A percentile compares a stretch with the other conserved stretches of the same genome.
These are phyloP conservation scores for Groenewaldozyma salmanticensis DNA, from an alignment of 805 yeast genomes.

Conservation along the genomic window DNA sequence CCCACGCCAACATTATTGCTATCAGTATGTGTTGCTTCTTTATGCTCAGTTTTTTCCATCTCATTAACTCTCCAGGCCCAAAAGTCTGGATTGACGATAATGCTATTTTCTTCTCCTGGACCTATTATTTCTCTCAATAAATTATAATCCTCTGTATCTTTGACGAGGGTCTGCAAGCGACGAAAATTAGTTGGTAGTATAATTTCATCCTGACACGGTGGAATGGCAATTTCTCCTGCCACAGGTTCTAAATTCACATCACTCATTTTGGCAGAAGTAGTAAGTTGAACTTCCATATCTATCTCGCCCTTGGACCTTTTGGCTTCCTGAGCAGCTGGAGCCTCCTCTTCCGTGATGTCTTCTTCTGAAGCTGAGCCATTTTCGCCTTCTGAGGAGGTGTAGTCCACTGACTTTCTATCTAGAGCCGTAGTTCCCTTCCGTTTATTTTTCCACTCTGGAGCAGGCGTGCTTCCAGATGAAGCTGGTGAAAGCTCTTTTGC, in stretches of 20 bases:
- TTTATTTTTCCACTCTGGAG: constrained; percentile 6
- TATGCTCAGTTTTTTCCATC: constrained; percentile 7
- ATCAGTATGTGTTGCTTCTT: constrained; percentile 8
- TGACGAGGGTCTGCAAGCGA: constrained; percentile 43
- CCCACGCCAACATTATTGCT: constrained; percentile 8
- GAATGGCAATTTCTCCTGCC: constrained; percentile 35
- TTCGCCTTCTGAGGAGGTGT: constrained; percentile 42
- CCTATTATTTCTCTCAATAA: constrained; percentile 40
- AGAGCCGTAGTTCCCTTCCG: constrained; percentile 2
- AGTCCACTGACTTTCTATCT: constrained; percentile 8
- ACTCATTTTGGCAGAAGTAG: constrained; percentile 18
- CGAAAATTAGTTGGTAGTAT: constrained; percentile 33
- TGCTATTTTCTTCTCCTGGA: constrained; percentile 19
- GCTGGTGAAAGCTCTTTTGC: constrained; percentile 11
- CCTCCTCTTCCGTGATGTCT: constrained; percentile 3
- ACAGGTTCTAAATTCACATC: constrained; percentile 34
- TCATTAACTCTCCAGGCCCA: constrained; percentile 61
- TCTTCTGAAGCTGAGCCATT: constrained; percentile 12
- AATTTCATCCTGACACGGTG: constrained; percentile 42
- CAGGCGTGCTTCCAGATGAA: constrained; percentile 4
- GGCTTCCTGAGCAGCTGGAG: constrained; percentile 18
- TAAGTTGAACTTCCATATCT: constrained; percentile 11
- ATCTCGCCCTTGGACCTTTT: no score
- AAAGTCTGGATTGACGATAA: constrained; percentile 33
- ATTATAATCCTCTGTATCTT: constrained; percentile 66